These are phyloP conservation scores for Acmispon strigosus DNA, from an alignment of 306 rosid species.

Conservation along the genomic window DNA sequence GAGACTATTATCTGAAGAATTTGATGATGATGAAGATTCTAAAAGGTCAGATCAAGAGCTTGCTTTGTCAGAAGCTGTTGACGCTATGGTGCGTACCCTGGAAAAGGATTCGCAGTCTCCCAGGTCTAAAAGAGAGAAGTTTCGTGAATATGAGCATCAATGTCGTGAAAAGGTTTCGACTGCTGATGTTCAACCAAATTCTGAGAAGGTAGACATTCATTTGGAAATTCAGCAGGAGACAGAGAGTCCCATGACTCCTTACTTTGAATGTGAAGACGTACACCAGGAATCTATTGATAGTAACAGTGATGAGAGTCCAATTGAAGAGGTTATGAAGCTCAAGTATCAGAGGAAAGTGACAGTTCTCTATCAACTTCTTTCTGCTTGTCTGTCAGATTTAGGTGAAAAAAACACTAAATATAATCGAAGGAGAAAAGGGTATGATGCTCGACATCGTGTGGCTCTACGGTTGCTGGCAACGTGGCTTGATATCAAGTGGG, in stretches of 20 bases:
- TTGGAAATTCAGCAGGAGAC: conserved; percentile 31
- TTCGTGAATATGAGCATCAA: conserved; percentile 58
- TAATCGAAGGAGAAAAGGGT: conserved; percentile 60
- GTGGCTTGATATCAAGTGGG: conserved; percentile 89
- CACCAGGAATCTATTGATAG: conserved; percentile 19
- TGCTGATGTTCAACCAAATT: conserved; percentile 39
- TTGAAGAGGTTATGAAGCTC: conserved; percentile 59
- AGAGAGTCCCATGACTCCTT: neutral
- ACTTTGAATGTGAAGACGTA: conserved; percentile 28
- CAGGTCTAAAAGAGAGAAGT: conserved; percentile 44
- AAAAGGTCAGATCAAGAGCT: conserved; percentile 57
- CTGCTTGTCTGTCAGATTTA: conserved; percentile 76
- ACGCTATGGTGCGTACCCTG: conserved; percentile 51
- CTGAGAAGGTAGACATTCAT: conserved; percentile 36
- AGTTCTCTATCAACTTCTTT: conserved; percentile 70
- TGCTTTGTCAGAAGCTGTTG: conserved; percentile 73
- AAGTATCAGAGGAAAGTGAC: conserved; percentile 71
- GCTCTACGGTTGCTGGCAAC: conserved; percentile 73
- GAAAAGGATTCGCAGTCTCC: conserved; percentile 35
- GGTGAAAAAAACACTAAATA: conserved; percentile 39
- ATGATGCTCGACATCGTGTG: conserved; percentile 87
- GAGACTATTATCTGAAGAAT: conserved; percentile 68
- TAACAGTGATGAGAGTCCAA: conserved; percentile 36
- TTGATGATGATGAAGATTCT: conserved; percentile 32
- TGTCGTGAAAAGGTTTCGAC: conserved; percentile 61